Conservation (phyloP, 1,139 yeast species). For the Suhomyces guaymorum region DNA sequence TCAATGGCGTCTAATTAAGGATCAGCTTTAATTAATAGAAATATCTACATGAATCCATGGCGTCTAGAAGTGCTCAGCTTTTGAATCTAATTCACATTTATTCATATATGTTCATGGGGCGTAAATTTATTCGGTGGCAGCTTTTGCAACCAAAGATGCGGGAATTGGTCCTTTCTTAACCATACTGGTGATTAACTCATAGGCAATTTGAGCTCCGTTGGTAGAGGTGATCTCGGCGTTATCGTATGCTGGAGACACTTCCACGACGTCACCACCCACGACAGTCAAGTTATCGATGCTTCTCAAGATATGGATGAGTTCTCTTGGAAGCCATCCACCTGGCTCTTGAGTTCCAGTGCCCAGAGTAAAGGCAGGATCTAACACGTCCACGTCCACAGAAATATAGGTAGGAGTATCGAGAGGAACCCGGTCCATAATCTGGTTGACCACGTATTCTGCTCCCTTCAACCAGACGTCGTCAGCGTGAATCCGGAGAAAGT, state of each 20-base stretch:
- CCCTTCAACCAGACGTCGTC: conserved; percentile 73
- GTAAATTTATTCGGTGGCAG: too few relatives aligned
- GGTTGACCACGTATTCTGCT: conserved; percentile 50
- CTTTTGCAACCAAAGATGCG: conserved; percentile 3
- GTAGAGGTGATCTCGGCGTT: conserved; percentile 71
- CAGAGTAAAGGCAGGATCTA: conserved; percentile 78
- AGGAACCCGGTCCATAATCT: conserved; percentile 53
- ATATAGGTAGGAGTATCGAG: conserved; percentile 64
- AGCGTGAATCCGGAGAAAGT: conserved; percentile 63
- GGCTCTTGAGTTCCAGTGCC: conserved; percentile 86
- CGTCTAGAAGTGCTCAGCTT: too few relatives aligned
- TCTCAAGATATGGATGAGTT: conserved; percentile 62
- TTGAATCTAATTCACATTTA: too few relatives aligned
- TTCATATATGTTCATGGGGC: too few relatives aligned
- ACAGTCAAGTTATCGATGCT: conserved; percentile 57
- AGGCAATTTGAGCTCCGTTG: conserved; percentile 76
- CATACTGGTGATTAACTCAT: conserved; percentile 69
- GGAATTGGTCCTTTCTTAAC: conserved; percentile 54
- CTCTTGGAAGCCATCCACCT: conserved; percentile 82
- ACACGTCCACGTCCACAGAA: conserved; percentile 76
- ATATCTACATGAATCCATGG: too few relatives aligned
- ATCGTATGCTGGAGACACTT: conserved; percentile 75
- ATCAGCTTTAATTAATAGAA: too few relatives aligned
- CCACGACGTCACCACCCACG: conserved; percentile 80
- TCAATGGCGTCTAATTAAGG: too few relatives aligned